Base-by-base conservation (phyloP, 768 basidiomycete species). In the Rickenella mellea region DNA sequence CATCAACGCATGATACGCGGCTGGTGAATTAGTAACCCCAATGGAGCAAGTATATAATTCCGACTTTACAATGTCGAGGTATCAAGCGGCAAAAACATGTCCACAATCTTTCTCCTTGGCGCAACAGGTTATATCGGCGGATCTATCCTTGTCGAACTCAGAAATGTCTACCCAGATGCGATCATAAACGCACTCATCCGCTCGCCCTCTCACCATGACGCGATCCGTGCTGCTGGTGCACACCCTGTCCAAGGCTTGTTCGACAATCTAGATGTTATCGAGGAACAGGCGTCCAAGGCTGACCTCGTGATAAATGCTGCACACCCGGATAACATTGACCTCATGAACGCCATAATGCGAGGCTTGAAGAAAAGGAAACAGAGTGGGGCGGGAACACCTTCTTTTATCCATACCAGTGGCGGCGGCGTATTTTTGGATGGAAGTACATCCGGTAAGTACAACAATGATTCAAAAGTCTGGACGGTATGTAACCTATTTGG, bases 91-190 rank as follows among this genome's bases (percentile, higher is more conserved):
- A n/a, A n/a, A n/a, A n/a, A n/a, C n/a, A n/a, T n/a, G n/a, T n/a
- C 41, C 19, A 52, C 54, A 9, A 51, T 69, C 43, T 65, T 71
- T 52, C 56, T 69, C 40, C 54, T 70, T 12, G 69, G 69, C 6
- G 69, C 68, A 1, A 68, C 68, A 2, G 68, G 69, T 15, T 69
- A 63, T 50, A 52, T 70, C 27, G 67, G 66, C 19, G 39, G 33
- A 11, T 36, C 33, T 2, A 22, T 36, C 9, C 33, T 36, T 17
- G 33, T 36, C 10, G 19, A 17, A 10, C 33, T 36, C 15, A 36
- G 19, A 6, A 36, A 17, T 11, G 33, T 19, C 19, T 9, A 36
- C 11, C 33, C 33, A 15, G 33, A 36, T 8, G 33, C 24, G 3
- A 36, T 9, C 4, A 19, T 36, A 17, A 36, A 36, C 3, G 33